Conservation (phyloP, 345 rosid genomes). For the Heritiera littoralis region DNA sequence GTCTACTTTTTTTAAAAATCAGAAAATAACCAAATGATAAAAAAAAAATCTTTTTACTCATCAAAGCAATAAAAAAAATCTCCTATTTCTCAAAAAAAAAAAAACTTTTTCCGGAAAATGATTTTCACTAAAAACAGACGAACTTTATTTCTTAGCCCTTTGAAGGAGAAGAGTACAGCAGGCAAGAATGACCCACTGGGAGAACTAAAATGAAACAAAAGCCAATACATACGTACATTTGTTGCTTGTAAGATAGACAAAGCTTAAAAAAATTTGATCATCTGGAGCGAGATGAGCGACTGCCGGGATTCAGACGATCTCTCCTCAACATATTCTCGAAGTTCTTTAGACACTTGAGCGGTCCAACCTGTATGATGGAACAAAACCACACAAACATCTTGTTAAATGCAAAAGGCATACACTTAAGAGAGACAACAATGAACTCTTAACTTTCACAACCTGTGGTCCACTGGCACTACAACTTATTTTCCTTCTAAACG, state of each 20-base stretch:
- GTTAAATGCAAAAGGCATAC: not conserved
- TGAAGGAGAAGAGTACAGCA: not conserved
- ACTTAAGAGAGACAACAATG: not conserved
- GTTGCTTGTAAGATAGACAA: not conserved
- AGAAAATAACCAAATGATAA: too few species aligned
- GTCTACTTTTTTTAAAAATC: too few species aligned
- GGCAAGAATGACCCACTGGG: too few species aligned
- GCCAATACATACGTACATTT: not conserved
- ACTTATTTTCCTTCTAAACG: not conserved
- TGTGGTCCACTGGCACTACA: not conserved
- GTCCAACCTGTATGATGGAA: slow-evolving; percentile 40
- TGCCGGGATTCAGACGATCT: slow-evolving; percentile 53
- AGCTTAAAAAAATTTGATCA: slow-evolving; percentile 21
- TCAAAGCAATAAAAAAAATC: too few species aligned
- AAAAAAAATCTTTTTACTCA: too few species aligned
- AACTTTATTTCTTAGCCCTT: not conserved
- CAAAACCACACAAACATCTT: not conserved
- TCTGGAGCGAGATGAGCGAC: slow-evolving; percentile 58
- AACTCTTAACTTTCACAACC: not conserved
- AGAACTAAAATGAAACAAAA: slow-evolving; percentile 2
- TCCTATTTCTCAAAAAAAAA: too few species aligned
- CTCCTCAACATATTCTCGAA: slow-evolving; percentile 44
- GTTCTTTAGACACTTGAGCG: slow-evolving; percentile 51
- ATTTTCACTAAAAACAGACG: too few species aligned
- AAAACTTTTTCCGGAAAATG: too few species aligned